Evolutionary conservation across 441 rosid genomes (phyloP), one percentile per base, ranked within the genome.

Genomic region (Geranium incanum): DNA sequence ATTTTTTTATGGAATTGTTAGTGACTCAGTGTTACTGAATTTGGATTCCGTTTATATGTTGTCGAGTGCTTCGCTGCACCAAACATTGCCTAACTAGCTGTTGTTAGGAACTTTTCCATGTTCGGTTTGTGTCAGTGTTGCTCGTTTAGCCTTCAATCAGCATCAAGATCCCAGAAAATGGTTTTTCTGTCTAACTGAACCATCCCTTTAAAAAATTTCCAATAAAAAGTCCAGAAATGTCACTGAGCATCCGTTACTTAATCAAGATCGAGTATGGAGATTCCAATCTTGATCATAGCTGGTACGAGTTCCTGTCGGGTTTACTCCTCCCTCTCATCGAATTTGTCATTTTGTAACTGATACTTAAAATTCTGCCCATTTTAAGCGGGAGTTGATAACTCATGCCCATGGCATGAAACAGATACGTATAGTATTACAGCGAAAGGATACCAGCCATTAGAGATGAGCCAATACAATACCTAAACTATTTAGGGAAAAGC

Each of bases 381-480:
- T 50, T 50, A 50, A 50, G 59, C 1, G 7, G 19, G 21, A 55
- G 62, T 55, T 57, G 63, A 23, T 5, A 16, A 57, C 11, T 18
- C 63, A 57, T 57, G 63, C 28, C 63, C 6, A 57, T 57, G 18
- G 15, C 63, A 57, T 57, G 63, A 52, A 52, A 52, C 59, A 52
- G 13, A 52, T 52, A 52, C 6, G 59, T 13, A 4, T 52, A 13
- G 6, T n/a, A 52, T n/a, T 11, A 48, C 13, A 11, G 57, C 15
- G 3, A 48, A 48, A 48, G 57, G 57, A 15, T 9, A 6, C 52
- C 2, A 11, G 13, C 9, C 13, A 45, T 11, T 6, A 45, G 52
- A 11, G 2, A 9, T 45, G 43, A 39, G 43, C 8, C 3, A 5
- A 7, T 39, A 39, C 43, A 4, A 5, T 39, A 4, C 8, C 1